Evolutionary conservation across 2,329 filamentous ascomycete species (phyloP), one percentile per base, ranked within the genome.

Genomic region (Tolypocladium inflatum): DNA sequence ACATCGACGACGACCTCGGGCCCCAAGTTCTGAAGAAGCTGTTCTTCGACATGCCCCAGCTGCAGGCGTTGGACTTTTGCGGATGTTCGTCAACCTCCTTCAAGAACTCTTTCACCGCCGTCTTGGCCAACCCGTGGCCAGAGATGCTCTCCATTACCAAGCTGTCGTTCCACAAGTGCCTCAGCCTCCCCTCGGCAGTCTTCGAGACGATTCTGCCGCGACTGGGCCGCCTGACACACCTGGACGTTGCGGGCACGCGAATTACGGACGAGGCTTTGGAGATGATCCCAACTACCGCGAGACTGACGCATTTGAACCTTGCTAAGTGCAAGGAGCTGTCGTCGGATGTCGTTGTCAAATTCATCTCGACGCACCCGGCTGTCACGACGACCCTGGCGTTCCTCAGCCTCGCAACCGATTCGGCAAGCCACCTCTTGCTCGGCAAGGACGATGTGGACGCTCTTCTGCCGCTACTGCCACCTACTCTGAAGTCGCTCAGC

Each of bases 221-320:
- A n/a, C 76, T 93, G 54, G 70, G 77, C 33, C 78, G 81, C 57
- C 75, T 91, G 57, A 93, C 89, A 1, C 89, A 92, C 68, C 81
- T 94, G 42, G 90, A 94, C 67, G 79, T 92, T n/a, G 84, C 87
- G 11, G 88, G 89, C 63, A 92, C 89, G 1, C 83, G 87, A 63
- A 84, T 94, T 65, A 91, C 86, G 39, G 83, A 91, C 69, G 75
- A 78, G 30, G 89, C 89, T 5, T 78, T 94, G 19, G 76, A 81
- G 64, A 84, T 83, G 23, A 89, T 93, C 61, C 88, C 89, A 1
- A 68, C 78, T n/a, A 86, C 86, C 5, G 89, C 90, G 13, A 78
- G 77, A 61, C 80, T 93, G 62, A 91, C 87, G 1, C 90, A 94
- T 68, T 76, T 94, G 57, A 92, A 91, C 66, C 74, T 94, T 53